Base-by-base conservation (phyloP, 2,329 filamentous ascomycete species). In the Hypoxylon sp. region DNA sequence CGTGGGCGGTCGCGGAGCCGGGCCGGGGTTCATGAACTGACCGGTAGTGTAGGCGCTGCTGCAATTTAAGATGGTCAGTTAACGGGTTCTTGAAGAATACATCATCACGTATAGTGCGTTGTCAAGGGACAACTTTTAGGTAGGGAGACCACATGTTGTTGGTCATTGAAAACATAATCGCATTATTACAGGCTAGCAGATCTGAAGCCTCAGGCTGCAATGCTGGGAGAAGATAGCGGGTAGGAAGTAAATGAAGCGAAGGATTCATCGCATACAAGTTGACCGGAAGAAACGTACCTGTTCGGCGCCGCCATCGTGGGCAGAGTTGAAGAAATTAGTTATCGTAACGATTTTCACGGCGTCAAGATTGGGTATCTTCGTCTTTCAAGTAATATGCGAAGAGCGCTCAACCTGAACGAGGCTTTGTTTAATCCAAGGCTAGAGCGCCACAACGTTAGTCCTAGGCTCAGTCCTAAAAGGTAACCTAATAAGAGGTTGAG, bases 21-120 rank as follows among this genome's bases (percentile, higher is more conserved):
- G 95, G 70, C 96, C 94, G 68, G 96, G 94, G 80, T 98, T 98
- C 92, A 98, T 96, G 83, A 98, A 98, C 79, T 89, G 87, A 74
- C 84, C 87, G 70, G 83, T 82, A 43, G 85, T 81, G 76, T 89
- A 90, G 73, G 85, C 79, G 76, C 86, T 89, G 74, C 66, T 74
- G 61, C 70, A 54, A 67, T 73, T 70, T 65, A 66, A 65, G 71
- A 75, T 75, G 55, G 63, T 76, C 63, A 72, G 71, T 62, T n/a
- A 52, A 50, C 25, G 2, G n/a, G n/a, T 53, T 47, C 14, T 51
- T 11, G n/a, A 14, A 43, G n/a, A 19, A 48, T 32, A 45, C 3
- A 19, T 16, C 11, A n/a, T 16, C 19, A 11, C 37, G n/a, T 34
- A 41, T 29, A 14, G 12, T 41, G 32, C 25, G 29, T 46, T 25